A percentile compares a stretch with the other conserved stretches of the same genome.
Conservation (phyloP, 768 basidiomycete species). For the Tephrocybe sp. region DNA sequence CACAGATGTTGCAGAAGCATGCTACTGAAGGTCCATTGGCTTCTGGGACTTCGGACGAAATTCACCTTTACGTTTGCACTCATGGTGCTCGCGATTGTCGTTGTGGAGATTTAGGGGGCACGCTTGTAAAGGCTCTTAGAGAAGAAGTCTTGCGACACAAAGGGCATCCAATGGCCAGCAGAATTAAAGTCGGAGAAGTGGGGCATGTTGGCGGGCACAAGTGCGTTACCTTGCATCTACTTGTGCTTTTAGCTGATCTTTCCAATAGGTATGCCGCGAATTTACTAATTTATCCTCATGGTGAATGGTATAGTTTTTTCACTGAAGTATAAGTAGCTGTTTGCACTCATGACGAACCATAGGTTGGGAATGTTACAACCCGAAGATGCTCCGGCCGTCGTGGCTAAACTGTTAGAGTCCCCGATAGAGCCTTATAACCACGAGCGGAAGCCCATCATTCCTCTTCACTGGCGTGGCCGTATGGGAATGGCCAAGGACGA, state of each 20-base stretch:
- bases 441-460: slow-evolving; percentile 33
- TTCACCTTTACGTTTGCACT: slow-evolving; percentile 70
- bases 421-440: slow-evolving; percentile 24
- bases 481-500: slow-evolving; percentile 64
- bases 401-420: slow-evolving; percentile 40
- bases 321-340: not conserved
- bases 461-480: slow-evolving; percentile 65
- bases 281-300: slow-evolving; percentile 63
- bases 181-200: slow-evolving; percentile 56
- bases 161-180: slow-evolving; percentile 21
- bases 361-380: slow-evolving; percentile 67
- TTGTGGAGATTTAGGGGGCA: slow-evolving; percentile 64
- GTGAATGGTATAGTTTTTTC: slow-evolving; percentile 59
- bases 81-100: slow-evolving; percentile 79
- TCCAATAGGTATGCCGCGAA: slow-evolving; percentile 62
- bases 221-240: slow-evolving; percentile 24
- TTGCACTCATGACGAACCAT: not conserved
- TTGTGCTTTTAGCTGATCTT: slow-evolving; percentile 1
- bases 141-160: slow-evolving; percentile 45
- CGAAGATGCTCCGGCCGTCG: slow-evolving; percentile 50
- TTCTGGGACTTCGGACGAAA: slow-evolving; percentile 18
- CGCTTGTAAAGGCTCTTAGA: slow-evolving; percentile 50
- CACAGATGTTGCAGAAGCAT: slow-evolving; percentile 30
- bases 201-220: slow-evolving; percentile 85
- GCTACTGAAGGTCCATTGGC: slow-evolving; percentile 13